Conservation (phyloP, 441 rosid genomes). For the Brassica hybrid region DNA sequence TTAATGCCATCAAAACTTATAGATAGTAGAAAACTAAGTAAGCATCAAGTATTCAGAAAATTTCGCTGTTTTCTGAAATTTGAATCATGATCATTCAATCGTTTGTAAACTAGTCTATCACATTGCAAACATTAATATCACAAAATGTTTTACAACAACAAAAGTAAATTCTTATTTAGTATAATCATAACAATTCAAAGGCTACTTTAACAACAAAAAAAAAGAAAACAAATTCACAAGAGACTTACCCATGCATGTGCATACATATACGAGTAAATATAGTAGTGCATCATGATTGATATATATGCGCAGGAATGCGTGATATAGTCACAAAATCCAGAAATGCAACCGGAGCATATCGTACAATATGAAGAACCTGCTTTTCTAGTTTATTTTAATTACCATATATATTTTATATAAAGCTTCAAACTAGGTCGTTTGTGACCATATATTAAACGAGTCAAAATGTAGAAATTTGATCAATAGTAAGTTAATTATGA, state of each 20-base stretch:
- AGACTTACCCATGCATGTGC: slow-evolving; percentile 8
- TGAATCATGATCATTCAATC: not conserved
- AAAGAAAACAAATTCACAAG: not conserved
- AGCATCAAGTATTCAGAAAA: not conserved
- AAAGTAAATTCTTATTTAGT: not conserved
- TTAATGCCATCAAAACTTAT: not conserved
- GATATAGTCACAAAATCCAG: slow-evolving; percentile 10
- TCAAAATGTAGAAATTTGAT: not conserved
- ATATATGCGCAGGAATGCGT: not conserved
- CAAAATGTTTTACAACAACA: not conserved
- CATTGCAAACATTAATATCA: too few species aligned
- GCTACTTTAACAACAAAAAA: not conserved
- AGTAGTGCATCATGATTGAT: not conserved
- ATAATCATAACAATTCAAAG: not conserved
- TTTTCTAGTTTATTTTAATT: slow-evolving; percentile 11
- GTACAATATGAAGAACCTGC: not conserved
- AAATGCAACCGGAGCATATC: slow-evolving; percentile 7
- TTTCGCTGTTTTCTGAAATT: not conserved
- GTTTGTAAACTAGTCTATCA: too few species aligned
- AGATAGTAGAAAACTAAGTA: not conserved
- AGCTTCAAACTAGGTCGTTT: slow-evolving; percentile 13
- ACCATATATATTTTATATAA: slow-evolving; percentile 12
- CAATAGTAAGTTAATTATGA: slow-evolving; percentile 54
- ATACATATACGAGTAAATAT: slow-evolving; percentile 18
- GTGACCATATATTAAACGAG: slow-evolving; percentile 26